phyloP scores from a whole-genome alignment of 352 stramenopile genomes.

The Ophiocytium majus region DNA sequence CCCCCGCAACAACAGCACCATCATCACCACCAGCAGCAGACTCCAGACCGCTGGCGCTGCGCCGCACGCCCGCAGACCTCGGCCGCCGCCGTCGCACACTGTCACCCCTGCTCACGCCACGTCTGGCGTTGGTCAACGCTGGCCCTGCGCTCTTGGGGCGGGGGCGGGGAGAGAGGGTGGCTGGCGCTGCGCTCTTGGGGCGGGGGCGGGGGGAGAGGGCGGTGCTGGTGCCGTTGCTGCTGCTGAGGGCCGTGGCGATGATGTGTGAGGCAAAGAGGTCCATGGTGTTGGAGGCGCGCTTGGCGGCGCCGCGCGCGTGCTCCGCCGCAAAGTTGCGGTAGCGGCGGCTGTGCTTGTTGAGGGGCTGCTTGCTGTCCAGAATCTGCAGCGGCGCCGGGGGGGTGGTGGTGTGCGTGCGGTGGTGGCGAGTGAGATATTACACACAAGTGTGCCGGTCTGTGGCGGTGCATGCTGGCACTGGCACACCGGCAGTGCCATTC shows the following conservation, averaged over 20 bases:
- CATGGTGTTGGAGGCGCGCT: background rate
- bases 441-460: too few relatives aligned
- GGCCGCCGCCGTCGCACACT: background rate
- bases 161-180: background rate
- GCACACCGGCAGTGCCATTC: too few relatives aligned
- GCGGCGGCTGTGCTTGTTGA: background rate
- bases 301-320: too few relatives aligned
- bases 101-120: background rate
- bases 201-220: too few relatives aligned
- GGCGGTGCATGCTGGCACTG: too few relatives aligned
- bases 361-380: background rate
- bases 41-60: background rate
- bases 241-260: background rate
- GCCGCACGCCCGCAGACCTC: background rate
- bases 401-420: too few relatives aligned
- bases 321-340: background rate
- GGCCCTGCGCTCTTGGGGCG: background rate
- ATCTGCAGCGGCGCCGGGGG: too few relatives aligned
- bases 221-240: background rate
- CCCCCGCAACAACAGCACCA: too few relatives aligned
- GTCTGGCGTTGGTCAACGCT: too few relatives aligned
- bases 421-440: too few relatives aligned
- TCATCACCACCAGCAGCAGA: too few relatives aligned
- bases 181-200: background rate
- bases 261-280: background rate